These are phyloP conservation scores for Racocetra persica DNA, from an alignment of 371 early-diverging fungal genomes.

Conservation along the genomic window DNA sequence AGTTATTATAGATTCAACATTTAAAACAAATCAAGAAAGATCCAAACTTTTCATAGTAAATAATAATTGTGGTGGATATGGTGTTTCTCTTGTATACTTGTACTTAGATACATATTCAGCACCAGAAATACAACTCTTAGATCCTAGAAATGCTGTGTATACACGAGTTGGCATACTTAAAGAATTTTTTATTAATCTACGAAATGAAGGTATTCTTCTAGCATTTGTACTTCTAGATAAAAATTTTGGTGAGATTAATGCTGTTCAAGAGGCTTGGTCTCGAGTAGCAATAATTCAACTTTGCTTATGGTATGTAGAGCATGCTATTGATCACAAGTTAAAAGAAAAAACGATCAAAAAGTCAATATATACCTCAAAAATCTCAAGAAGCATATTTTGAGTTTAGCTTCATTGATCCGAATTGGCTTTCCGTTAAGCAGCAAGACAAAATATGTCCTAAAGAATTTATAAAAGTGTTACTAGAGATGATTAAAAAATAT, in stretches of 20 bases:
- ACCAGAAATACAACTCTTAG: background rate
- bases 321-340: background rate
- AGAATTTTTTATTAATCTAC: background rate
- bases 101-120: background rate
- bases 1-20: too few relatives aligned
- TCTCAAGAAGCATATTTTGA: background rate
- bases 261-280: too few relatives aligned
- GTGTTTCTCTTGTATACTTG: constrained; percentile 7
- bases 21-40: too few relatives aligned
- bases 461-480: constrained; percentile 14
- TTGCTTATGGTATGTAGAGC: constrained; percentile 18
- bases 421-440: background rate
- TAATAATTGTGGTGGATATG: too few relatives aligned
- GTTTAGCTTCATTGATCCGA: constrained; percentile 2
- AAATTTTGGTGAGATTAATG: too few relatives aligned
- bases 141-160: background rate
- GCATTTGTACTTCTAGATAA: background rate
- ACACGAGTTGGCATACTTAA: background rate
- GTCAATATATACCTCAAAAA: too few relatives aligned
- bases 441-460: background rate
- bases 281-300: background rate
- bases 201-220: background rate
- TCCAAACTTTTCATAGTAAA: too few relatives aligned
- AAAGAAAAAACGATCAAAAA: background rate
- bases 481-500: constrained; percentile 15